These are phyloP conservation scores for Ceratocystis destructans DNA, from an alignment of 2,329 filamentous ascomycete genomes.

Conservation along the genomic window DNA sequence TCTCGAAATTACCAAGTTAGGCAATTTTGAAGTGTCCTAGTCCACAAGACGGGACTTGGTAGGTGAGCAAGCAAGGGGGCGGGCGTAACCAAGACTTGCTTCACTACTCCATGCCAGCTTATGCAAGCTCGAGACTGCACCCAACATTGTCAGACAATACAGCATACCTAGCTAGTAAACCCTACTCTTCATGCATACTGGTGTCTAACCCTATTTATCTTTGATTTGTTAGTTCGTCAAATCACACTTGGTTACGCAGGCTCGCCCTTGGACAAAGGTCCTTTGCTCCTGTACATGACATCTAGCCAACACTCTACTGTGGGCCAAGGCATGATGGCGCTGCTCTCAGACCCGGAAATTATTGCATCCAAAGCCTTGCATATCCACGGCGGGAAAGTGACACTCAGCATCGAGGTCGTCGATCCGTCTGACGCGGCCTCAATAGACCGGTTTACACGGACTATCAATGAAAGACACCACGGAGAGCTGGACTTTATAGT, in stretches of 20 bases:
- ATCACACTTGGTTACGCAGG: constrained; percentile 2
- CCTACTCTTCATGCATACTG: background rate
- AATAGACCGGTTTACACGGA: constrained; percentile 7
- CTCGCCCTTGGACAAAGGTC: background rate
- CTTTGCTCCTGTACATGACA: constrained; percentile 9
- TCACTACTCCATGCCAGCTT: background rate
- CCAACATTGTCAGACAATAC: background rate
- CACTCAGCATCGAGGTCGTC: constrained; percentile 6
- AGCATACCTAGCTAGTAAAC: background rate
- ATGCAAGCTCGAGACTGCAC: background rate
- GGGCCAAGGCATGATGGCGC: background rate
- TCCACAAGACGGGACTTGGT: background rate
- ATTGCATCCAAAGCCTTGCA: background rate
- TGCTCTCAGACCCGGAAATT: constrained; percentile 3
- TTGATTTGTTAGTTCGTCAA: background rate
- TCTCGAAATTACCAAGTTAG: background rate
- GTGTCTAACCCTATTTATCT: background rate
- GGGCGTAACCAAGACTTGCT: background rate
- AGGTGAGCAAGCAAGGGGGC: no score
- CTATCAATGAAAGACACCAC: constrained; percentile 6
- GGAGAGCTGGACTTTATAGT: constrained; percentile 8
- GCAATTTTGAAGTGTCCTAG: background rate
- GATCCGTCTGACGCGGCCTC: background rate
- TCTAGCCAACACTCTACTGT: background rate
- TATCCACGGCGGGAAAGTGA: constrained; percentile 8